Base-by-base conservation (phyloP, 225 moss, liverwort and hornwort genomes). In the Physcomitrium patens region DNA sequence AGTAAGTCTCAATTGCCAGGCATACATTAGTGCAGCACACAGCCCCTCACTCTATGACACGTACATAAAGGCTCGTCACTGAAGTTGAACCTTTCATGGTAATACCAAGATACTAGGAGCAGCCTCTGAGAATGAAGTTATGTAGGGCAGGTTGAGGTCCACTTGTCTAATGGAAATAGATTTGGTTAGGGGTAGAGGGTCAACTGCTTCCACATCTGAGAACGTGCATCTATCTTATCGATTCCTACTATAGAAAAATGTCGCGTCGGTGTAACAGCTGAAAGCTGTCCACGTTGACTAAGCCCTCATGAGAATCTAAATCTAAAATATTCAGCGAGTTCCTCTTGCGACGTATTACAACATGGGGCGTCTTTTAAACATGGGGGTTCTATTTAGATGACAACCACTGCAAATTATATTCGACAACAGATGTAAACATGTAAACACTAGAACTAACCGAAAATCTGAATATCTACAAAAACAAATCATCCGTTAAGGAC, bases 401-500 rank as follows among this genome's bases (percentile, higher is more conserved):
- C 73, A 69, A 52, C 63, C 83, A 74, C 73, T 81, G 75, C 61
- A 78, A 65, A 80, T 80, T 74, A 77, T 77, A 68, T 57, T 71
- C 66, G 62, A 67, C 56, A 81, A 71, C 52, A 68, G 68, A 23
- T 67, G 31, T 37, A 3, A 37, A 37, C 31, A 37, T 37, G 31
- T 4, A 64, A 54, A 53, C 31, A 66, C 57, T 71, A 64, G 54
- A 73, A 50, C 74, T 82, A 81, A 53, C 70, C 78, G 64, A 64
- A 37, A 65, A 65, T 75, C 71, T 65, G 49, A 77, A 67, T 65
- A 83, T 68, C 79, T 77, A 77, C 81, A 81, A 81, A 80, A 37
- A 31, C 2, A 28, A 69, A 70, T 90, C 84, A 93, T 64, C 85
- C 93, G 77, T 89, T 76, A 27, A 92, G 84, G 81, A 93, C 93